A percentile compares a stretch with the other conserved stretches of the same genome.
Evolutionary conservation across 495 filamentous ascomycete species (phyloP).

Genomic region (Jackrogersella minutella): DNA sequence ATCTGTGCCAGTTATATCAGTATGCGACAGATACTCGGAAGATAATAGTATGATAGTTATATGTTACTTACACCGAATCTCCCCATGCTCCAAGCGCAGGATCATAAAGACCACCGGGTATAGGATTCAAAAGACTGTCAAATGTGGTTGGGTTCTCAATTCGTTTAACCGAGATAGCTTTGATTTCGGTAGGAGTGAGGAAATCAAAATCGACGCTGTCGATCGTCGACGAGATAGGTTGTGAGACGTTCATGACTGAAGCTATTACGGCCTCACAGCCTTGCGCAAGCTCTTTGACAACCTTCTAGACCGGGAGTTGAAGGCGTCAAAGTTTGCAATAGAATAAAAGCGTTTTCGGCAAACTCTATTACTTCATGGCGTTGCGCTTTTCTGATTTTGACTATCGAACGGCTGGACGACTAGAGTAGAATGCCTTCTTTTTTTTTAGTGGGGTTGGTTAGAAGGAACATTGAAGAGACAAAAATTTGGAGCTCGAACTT

Average conservation of each 20-base stretch:
- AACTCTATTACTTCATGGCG: conserved; percentile 29
- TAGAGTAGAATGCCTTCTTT: not conserved
- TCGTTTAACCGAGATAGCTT: conserved; percentile 86
- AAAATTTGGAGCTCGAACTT: conserved; percentile 47
- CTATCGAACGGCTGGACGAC: conserved; percentile 20
- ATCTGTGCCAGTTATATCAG: conserved; percentile 62
- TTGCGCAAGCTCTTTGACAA: conserved; percentile 4
- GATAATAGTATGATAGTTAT: not conserved
- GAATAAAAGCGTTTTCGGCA: not conserved
- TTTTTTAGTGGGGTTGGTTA: conserved; percentile 39
- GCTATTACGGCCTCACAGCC: conserved; percentile 35
- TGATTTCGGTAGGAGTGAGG: conserved; percentile 82
- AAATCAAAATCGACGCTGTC: conserved; percentile 88
- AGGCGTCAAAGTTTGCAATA: conserved; percentile 1
- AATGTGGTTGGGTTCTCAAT: conserved; percentile 91
- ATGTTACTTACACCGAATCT: conserved; percentile 72
- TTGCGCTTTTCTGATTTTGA: conserved; percentile 16
- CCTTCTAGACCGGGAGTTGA: not conserved
- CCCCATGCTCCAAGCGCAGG: conserved; percentile 90
- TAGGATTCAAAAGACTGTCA: conserved; percentile 83
- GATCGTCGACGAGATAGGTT: conserved; percentile 85
- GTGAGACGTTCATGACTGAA: conserved; percentile 79
- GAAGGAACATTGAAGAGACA: not conserved
- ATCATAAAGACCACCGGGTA: conserved; percentile 91
- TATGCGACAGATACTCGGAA: not conserved